Evolutionary conservation across 495 filamentous ascomycete genomes (phyloP).

Genomic region (Penicillium daleae): DNA sequence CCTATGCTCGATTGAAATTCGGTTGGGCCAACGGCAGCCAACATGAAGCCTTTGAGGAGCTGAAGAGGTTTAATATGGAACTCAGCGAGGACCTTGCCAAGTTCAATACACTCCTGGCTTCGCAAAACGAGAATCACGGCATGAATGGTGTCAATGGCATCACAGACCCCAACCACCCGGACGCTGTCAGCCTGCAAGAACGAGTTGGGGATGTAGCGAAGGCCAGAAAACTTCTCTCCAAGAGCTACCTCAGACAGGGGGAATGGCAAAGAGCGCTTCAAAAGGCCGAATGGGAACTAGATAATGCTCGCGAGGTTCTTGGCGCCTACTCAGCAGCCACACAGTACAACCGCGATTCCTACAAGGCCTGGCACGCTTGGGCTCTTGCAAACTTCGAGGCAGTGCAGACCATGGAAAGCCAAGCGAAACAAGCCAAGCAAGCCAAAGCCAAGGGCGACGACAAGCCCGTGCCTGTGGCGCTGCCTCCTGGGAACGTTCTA

Average conservation of each 20-base stretch:
- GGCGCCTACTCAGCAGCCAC: conserved; percentile 88
- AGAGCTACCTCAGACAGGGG: conserved; percentile 92
- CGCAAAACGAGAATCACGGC: conserved; percentile 45
- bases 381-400: conserved; percentile 99
- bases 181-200: conserved; percentile 42
- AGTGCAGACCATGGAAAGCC: conserved; percentile 73
- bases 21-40: conserved; percentile 81
- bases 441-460: conserved; percentile 46
- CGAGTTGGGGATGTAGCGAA: conserved; percentile 49
- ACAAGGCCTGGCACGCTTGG: conserved; percentile 99
- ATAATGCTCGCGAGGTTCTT: conserved; percentile 70
- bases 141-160: conserved; percentile 65
- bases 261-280: conserved; percentile 89
- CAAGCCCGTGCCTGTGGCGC: conserved; percentile 35
- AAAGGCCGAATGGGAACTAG: conserved; percentile 82
- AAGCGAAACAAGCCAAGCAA: conserved; percentile 57
- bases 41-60: conserved; percentile 71
- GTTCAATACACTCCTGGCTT: conserved; percentile 58
- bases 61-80: conserved; percentile 80
- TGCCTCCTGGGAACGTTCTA: conserved; percentile 67
- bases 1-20: conserved; percentile 93
- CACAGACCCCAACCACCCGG: conserved; percentile 48
- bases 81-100: conserved; percentile 74
- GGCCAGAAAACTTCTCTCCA: conserved; percentile 77
- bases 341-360: conserved; percentile 87